A percentile compares a stretch with the other conserved stretches of the same genome.
Evolutionary conservation across 2,329 filamentous ascomycete genomes (phyloP).

Genomic region (Ophiostoma triangulosporum): DNA sequence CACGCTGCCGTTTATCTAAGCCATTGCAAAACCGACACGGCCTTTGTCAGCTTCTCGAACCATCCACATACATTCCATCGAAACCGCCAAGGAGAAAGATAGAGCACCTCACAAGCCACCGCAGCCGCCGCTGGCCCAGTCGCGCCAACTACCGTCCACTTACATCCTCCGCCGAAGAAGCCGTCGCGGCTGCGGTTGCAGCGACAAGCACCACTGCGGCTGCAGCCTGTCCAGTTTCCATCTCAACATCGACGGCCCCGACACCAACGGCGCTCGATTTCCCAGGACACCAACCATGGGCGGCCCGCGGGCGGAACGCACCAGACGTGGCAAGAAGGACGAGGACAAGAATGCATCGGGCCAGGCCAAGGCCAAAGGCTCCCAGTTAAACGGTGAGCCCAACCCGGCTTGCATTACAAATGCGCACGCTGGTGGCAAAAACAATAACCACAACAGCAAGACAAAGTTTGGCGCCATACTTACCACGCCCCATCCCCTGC

Average conservation of each 20-base stretch:
- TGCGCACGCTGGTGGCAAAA: too few species aligned
- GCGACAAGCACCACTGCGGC: neutral
- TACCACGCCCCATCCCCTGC: constrained; percentile 18
- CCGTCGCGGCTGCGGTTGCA: neutral
- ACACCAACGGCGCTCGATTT: neutral
- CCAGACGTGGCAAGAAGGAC: neutral
- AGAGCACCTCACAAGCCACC: neutral
- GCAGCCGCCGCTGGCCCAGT: constrained; percentile 13
- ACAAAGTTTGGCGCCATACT: too few species aligned
- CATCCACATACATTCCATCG: too few species aligned
- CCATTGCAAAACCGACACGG: too few species aligned
- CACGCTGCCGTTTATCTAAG: too few species aligned
- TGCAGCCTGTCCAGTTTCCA: neutral
- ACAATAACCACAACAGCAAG: too few species aligned
- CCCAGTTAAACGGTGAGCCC: too few species aligned
- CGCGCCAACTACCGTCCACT: constrained; percentile 12
- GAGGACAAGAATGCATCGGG: neutral
- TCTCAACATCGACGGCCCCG: neutral
- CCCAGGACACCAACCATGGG: neutral
- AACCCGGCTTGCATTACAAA: too few species aligned
- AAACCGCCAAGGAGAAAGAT: neutral
- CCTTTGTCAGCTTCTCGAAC: too few species aligned
- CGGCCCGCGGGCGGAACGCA: neutral
- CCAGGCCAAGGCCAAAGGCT: neutral
- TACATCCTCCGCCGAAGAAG: constrained; percentile 6